Base-by-base conservation (phyloP, 768 basidiomycete genomes). In the Boletales sp. region DNA sequence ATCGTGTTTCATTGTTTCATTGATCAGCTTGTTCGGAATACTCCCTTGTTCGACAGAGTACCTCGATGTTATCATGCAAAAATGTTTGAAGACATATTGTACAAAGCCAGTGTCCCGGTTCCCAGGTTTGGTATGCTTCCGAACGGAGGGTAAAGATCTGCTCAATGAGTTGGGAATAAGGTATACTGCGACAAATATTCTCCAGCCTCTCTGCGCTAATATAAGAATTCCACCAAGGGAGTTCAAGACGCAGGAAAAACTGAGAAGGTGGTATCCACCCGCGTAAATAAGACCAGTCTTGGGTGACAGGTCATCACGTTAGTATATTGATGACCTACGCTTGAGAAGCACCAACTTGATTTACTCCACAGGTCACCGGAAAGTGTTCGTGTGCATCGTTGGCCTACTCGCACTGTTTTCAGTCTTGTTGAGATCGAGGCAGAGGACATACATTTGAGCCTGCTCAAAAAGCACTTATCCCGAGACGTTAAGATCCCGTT, bases 271-370 rank as follows among this genome's bases (percentile, higher is more conserved):
- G 44, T 17, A 47, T 10, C 21, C 48, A 8, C 8, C 57, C 52
- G 8, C 57, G 57, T n/a, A 58, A 27, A 40, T 59, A 48, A 30
- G 49, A 48, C 57, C 57, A 58, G 19, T 58, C 57, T 58, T 9
- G 17, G 17, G 12, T 5, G 31, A 32, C 31, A 32, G 14, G 36
- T 15, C 29, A 12, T 32, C 13, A 13, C 2, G n/a, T 58, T 39
- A 58, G 21, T 21, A 2, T 2, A 45, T 10, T 15, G 8, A 34
- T 40, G 2, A 11, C n/a, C 5, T 21, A 4, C 14, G 13, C 2
- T 34, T 15, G n/a, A 6, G 13, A 38, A 2, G 34, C 2, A 48
- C 57, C 3, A 15, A 59, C 57, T 59, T 4, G 45, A 55, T 35
- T 44, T 35, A 9, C 44, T 55, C 57, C 57, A 59, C 36, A 51